Base-by-base conservation (phyloP, 768 basidiomycete genomes). In the Chalciporus pseudorubinellus region DNA sequence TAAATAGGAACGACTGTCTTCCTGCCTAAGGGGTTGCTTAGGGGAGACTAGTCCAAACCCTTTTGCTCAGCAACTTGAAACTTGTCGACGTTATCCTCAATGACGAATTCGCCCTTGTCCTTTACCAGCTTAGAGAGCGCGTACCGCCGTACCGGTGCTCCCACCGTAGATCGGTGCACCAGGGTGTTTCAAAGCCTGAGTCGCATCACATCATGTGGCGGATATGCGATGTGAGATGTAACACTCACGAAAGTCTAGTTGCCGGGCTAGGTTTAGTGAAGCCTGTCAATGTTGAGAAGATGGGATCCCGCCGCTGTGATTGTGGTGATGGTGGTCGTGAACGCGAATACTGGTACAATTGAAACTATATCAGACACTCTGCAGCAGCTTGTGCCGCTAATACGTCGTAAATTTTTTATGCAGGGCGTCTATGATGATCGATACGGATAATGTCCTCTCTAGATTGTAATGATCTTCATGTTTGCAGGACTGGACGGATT, bases 241-340 rank as follows among this genome's bases (percentile, higher is more conserved):
- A 39, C 42, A 70, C 68, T 52, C 39, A 71, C 69, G 50, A 71
- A 70, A 46, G 20, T 48, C 67, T 71, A 31, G 43, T 61, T 21
- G 20, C 52, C 52, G 51, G 19, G 39, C 28, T 26, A 33, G 24
- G 20, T n/a, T n/a, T n/a, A n/a, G n/a, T n/a, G n/a, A n/a, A n/a
- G n/a, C n/a, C n/a, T n/a, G n/a, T n/a, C n/a, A 26, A 26, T 50
- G 52, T 56, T 49, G 53, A 24, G 24, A 56, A 52, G n/a, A n/a
- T n/a, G n/a, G n/a, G 69, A 95, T 95, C 29, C 93, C 93, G 18
- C 90, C 91, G 57, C 84, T 86, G 67, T 94, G 93, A 72, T 98
- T 95, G 57, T 77, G 61, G 68, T 97, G 95, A 68, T 94, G 92
- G 70, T 97, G 95, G 95, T 98, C 12, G 92, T 97, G 59, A 98